Percentiles rank a stretch among this genome's conserved stretches.
These are phyloP conservation scores for Hysterium pulicare DNA, from an alignment of 2,329 filamentous ascomycete genomes.

Conservation along the genomic window DNA sequence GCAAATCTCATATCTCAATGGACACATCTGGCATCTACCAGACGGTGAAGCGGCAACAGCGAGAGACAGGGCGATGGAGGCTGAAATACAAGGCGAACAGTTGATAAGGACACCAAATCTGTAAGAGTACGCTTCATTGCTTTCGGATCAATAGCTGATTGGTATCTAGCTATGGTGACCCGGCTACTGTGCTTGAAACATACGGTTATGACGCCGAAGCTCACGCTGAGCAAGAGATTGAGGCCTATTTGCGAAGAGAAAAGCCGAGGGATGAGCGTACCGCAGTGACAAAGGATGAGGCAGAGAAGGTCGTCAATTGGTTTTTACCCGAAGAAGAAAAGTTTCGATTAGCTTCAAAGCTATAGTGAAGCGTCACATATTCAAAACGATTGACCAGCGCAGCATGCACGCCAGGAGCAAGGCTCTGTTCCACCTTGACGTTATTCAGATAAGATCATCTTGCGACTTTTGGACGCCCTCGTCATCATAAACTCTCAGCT, in stretches of 20 bases:
- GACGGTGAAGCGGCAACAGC: slow-evolving; percentile 33
- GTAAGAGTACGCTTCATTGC: too few species aligned
- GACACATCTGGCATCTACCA: slow-evolving; percentile 36
- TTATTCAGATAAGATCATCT: too few species aligned
- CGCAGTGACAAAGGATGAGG: slow-evolving; percentile 23
- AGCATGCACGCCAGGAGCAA: too few species aligned
- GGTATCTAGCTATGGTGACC: too few species aligned
- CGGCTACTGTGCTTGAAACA: slow-evolving; percentile 34
- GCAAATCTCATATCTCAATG: slow-evolving; percentile 41
- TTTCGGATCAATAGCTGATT: too few species aligned
- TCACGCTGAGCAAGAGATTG: slow-evolving; percentile 33
- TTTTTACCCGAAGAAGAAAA: slow-evolving; percentile 27
- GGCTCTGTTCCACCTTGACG: too few species aligned
- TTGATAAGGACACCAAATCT: slow-evolving; percentile 38
- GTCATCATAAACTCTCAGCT: too few species aligned
- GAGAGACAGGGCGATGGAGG: slow-evolving; percentile 36
- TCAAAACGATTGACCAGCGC: too few species aligned
- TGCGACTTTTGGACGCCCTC: too few species aligned
- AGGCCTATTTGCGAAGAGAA: slow-evolving; percentile 19
- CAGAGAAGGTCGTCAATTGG: slow-evolving; percentile 36
- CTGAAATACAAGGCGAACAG: slow-evolving; percentile 34
- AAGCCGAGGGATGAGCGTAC: slow-evolving; percentile 27
- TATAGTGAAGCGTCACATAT: too few species aligned
- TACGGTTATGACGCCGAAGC: slow-evolving; percentile 43
- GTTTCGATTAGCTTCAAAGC: slow-evolving; percentile 11